Base-by-base conservation (phyloP, 352 stramenopile genomes). In the Pythium phragmiticola region DNA sequence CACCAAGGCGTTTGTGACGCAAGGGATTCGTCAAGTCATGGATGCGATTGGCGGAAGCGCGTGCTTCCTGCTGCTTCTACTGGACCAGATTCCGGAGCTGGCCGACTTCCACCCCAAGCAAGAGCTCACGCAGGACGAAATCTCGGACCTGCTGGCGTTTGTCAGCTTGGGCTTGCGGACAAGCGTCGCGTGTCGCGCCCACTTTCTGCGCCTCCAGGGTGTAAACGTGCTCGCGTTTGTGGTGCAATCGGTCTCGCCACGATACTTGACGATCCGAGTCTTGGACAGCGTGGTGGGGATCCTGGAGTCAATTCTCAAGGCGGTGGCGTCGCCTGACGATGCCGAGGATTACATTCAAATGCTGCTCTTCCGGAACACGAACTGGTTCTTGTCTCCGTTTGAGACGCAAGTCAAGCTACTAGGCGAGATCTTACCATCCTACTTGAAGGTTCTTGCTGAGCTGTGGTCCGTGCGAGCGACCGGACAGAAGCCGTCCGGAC, bases 31-130 rank as follows among this genome's bases (percentile, higher is more conserved):
- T 7, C 70, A 89, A 64, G 84, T 83, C 1, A 69, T 95, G 33
- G 82, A 89, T 51, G 75, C 74, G 1, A 68, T 93, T 34, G 87
- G 87, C 42, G 87, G 87, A 2, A 88, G 82, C 48, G 67, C 82
- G 0, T 89, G 79, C 34, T 90, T 92, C 49, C 60, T 95, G 42
- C 69, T 92, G 16, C 65, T 92, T 21, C 36, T 93, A 33, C 63
- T 95, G 3, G 82, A 92, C 34, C 82, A 91, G 51, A 88, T 92
- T 26, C 81, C 83, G 2, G 81, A 92, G 52, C 82, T 90, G 72
- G 80, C 80, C 0, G 78, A 92, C 45, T 92, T 92, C 26, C 83
- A 93, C 45, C 84, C 84, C 30, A 84, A 75, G 49, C 62, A 87
- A 56, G 78, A 90, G 67, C 77, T 92, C 16, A 65, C 71, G n/a